A percentile compares a stretch with the other conserved stretches of the same genome.
Conservation (phyloP, 495 filamentous ascomycete genomes). For the Physcia stellaris region DNA sequence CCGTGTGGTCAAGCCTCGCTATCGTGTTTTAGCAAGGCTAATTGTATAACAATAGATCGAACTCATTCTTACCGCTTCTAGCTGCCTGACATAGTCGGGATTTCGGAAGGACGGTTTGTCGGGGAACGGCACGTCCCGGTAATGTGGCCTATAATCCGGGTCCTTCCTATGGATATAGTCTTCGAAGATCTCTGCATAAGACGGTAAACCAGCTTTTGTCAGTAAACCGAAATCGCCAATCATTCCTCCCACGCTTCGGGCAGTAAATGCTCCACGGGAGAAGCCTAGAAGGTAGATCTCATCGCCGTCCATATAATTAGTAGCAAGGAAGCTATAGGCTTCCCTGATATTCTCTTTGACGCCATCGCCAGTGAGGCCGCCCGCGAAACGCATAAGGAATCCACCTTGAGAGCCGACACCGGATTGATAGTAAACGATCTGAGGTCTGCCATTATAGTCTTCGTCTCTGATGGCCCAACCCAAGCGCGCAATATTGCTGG, state of each 20-base stretch:
- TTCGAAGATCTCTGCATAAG: constrained; percentile 32
- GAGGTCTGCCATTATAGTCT: constrained; percentile 21
- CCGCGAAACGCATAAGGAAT: constrained; percentile 10
- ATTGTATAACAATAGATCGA: too few species aligned
- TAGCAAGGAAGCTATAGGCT: constrained; percentile 25
- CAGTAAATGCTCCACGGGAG: constrained; percentile 44
- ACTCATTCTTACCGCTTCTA: constrained; percentile 10
- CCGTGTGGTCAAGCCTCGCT: constrained; percentile 9
- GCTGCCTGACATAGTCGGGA: constrained; percentile 11
- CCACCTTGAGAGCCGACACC: constrained; percentile 34
- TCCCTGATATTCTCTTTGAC: constrained; percentile 5
- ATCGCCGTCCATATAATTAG: constrained; percentile 40
- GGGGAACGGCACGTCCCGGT: constrained; percentile 42
- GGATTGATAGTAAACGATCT: constrained; percentile 40
- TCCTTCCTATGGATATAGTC: constrained; percentile 29
- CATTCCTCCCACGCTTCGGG: constrained; percentile 39
- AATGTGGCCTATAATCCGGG: constrained; percentile 23
- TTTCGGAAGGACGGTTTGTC: constrained; percentile 32
- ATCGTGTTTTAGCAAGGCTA: too few species aligned
- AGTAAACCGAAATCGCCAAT: constrained; percentile 38
- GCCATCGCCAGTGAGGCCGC: constrained; percentile 10
- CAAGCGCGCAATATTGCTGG: constrained; percentile 33
- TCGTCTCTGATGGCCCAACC: constrained; percentile 24
- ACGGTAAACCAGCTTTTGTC: constrained; percentile 25
- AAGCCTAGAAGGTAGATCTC: constrained; percentile 49